Conservation (phyloP, 2,329 filamentous ascomycete genomes). For the Trichoderma koningiopsis region DNA sequence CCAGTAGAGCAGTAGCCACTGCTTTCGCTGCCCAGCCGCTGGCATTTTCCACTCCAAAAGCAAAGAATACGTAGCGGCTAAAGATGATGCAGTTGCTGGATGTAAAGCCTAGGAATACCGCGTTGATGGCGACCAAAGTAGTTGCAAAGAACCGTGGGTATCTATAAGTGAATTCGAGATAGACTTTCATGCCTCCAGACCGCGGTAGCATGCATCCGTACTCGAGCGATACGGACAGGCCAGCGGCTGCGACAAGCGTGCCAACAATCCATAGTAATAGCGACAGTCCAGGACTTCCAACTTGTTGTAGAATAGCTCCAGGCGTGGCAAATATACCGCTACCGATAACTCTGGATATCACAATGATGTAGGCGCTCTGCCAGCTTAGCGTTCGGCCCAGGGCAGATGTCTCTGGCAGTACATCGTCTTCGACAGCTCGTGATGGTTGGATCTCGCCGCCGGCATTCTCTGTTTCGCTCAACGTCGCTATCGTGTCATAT, state of each 20-base stretch:
- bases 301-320: constrained; percentile 65
- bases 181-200: constrained; percentile 70
- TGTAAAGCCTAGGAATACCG: constrained; percentile 66
- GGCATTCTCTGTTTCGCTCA: constrained; percentile 17
- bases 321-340: constrained; percentile 74
- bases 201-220: constrained; percentile 71
- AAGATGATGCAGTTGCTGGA: constrained; percentile 72
- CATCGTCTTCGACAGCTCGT: constrained; percentile 55
- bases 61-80: constrained; percentile 65
- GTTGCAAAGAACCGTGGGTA: constrained; percentile 65
- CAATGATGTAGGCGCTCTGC: constrained; percentile 66
- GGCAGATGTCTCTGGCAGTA: constrained; percentile 60
- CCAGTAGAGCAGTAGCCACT: constrained; percentile 60
- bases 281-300: constrained; percentile 67
- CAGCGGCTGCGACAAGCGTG: constrained; percentile 61
- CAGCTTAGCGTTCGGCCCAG: constrained; percentile 63
- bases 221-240: constrained; percentile 64
- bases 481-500: constrained; percentile 5
- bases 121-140: constrained; percentile 64
- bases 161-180: constrained; percentile 69
- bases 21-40: constrained; percentile 55
- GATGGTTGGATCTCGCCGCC: constrained; percentile 15
- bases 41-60: constrained; percentile 53
- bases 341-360: constrained; percentile 69
- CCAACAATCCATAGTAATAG: constrained; percentile 65